Percentiles rank a stretch among this genome's conserved stretches.
These are phyloP conservation scores for Sclerospora graminicola DNA, from an alignment of 352 stramenopile species.

Conservation along the genomic window DNA sequence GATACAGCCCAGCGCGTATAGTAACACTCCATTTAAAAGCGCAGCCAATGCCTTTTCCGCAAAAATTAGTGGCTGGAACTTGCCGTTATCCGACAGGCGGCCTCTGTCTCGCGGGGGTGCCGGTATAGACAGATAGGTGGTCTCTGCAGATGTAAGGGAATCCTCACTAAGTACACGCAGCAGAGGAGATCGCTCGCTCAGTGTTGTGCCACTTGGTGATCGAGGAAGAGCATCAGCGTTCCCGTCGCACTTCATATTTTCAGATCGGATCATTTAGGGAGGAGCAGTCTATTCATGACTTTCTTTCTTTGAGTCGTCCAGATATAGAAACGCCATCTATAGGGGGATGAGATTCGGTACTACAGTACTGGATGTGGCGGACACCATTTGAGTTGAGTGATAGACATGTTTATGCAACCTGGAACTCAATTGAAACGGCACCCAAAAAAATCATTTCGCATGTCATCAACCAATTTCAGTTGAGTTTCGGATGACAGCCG, in stretches of 20 bases:
- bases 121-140: slow-evolving; percentile 68
- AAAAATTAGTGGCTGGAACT: slow-evolving; percentile 72
- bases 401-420: too few species aligned
- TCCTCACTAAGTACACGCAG: slow-evolving; percentile 40
- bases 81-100: slow-evolving; percentile 21
- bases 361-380: too few species aligned
- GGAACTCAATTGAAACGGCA: too few species aligned
- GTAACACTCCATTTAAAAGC: slow-evolving; percentile 63
- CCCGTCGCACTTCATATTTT: slow-evolving; percentile 24
- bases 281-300: too few species aligned
- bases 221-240: slow-evolving; percentile 16
- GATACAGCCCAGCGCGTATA: slow-evolving; percentile 73
- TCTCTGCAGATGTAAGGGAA: slow-evolving; percentile 46
- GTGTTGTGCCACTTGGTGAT: slow-evolving; percentile 7
- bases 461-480: too few species aligned
- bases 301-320: too few species aligned
- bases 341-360: too few species aligned
- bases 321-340: too few species aligned
- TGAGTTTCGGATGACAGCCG: too few species aligned
- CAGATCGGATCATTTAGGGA: slow-evolving; percentile 22
- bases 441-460: too few species aligned
- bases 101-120: slow-evolving; percentile 11
- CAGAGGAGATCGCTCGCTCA: slow-evolving; percentile 60
- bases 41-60: slow-evolving; percentile 63
- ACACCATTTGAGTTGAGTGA: too few species aligned